phyloP scores from a whole-genome alignment of 768 basidiomycete genomes.

The Naganishia onofrii region DNA sequence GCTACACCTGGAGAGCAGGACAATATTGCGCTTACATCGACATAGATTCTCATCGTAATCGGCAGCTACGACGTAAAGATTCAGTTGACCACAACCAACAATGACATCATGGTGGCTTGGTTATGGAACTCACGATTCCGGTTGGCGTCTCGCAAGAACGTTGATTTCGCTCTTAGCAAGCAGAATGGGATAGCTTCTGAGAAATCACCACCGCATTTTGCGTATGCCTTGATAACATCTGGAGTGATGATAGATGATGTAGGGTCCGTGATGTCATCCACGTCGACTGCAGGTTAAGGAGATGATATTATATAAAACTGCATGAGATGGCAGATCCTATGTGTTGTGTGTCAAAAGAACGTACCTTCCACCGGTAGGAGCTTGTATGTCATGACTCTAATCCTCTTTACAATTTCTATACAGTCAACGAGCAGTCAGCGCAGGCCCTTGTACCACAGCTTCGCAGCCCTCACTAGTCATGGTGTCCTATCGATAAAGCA shows the following conservation, averaged over 20 bases:
- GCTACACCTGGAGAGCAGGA: not conserved
- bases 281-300: constrained; percentile 55
- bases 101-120: not conserved
- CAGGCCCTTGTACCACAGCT: not conserved
- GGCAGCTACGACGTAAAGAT: constrained; percentile 54
- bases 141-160: constrained; percentile 79
- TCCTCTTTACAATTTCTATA: constrained; percentile 73
- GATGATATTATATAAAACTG: not conserved
- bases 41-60: constrained; percentile 82
- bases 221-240: constrained; percentile 68
- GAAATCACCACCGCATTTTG: constrained; percentile 81
- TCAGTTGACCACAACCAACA: not conserved
- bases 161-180: constrained; percentile 74
- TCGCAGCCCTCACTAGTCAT: constrained; percentile 32
- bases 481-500: constrained; percentile 37
- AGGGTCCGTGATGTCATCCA: constrained; percentile 65
- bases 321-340: not conserved
- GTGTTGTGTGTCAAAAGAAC: constrained; percentile 41
- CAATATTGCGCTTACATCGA: constrained; percentile 54
- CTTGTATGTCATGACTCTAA: constrained; percentile 69
- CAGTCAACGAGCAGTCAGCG: not conserved
- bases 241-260: constrained; percentile 82
- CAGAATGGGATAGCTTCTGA: constrained; percentile 65
- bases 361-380: constrained; percentile 69
- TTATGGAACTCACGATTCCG: constrained; percentile 55